Evolutionary conservation across 441 rosid species (phyloP).

Genomic region (Mallotus repandus): DNA sequence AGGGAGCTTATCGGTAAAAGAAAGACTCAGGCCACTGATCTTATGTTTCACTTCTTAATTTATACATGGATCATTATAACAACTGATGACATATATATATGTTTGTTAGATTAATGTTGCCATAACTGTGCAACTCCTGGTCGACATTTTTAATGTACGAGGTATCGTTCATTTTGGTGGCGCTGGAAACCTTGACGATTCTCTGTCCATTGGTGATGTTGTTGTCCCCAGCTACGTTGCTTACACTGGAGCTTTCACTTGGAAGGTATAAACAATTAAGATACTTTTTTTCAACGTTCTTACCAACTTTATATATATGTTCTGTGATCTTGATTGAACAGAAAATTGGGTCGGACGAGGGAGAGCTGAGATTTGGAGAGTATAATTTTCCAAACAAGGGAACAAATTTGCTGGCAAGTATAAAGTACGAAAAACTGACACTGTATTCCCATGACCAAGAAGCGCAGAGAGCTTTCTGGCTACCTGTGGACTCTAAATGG

Average conservation of each 20-base stretch:
- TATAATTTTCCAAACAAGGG: conserved; percentile 8
- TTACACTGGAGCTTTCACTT: conserved; percentile 27
- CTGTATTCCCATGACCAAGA: neutral
- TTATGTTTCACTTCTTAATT: no score
- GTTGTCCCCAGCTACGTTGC: conserved; percentile 26
- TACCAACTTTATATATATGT: neutral
- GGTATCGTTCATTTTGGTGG: conserved; percentile 32
- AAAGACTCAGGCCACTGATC: no score
- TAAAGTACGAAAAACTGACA: neutral
- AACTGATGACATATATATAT: no score
- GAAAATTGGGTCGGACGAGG: neutral
- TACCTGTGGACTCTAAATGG: neutral
- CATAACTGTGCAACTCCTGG: conserved; percentile 27
- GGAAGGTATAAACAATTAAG: conserved; percentile 23
- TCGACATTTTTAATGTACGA: conserved; percentile 19
- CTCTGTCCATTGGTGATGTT: conserved; percentile 29
- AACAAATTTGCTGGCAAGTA: neutral
- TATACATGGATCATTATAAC: no score
- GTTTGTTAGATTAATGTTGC: conserved; percentile 31
- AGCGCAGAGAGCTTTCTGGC: neutral
- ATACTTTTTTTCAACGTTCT: neutral
- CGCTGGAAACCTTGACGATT: conserved; percentile 28
- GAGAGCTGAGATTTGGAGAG: conserved; percentile 7
- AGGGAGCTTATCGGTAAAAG: neutral
- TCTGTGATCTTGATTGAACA: neutral